Evolutionary conservation across 2,329 filamentous ascomycete genomes (phyloP), one percentile per base, ranked within the genome.

Genomic region (Stemphylium beticola): DNA sequence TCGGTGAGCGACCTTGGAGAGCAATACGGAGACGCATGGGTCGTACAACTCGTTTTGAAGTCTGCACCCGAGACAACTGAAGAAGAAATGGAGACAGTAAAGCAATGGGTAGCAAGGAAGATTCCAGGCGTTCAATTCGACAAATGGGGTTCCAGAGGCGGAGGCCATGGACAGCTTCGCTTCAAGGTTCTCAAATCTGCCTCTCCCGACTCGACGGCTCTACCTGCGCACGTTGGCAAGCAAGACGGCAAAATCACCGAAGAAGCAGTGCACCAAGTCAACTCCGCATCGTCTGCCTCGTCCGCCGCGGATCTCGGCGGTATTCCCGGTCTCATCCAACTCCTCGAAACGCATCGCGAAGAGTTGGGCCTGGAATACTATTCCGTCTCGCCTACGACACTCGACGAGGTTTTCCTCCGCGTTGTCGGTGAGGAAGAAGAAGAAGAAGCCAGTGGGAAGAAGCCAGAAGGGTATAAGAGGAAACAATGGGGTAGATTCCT

Each of bases 341-440:
- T 88, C 36, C 79, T 96, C 1, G 93, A 97, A 75, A 84, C 86
- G 62, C 81, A 87, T 58, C 90, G 88, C 66, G 78, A 85, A 17
- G 74, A 77, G 4, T 74, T 96, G 24, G 90, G 90, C 0, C 83
- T 96, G 42, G 88, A 91, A 71, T 91, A 96, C 74, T 97, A 93
- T 75, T 92, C 89, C 44, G 91, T 96, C 61, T 90, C 86, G 53
- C 91, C 91, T 20, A 95, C 92, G 15, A 96, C 91, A 14, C 78
- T 97, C 37, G 93, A 97, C 71, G 91, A 96, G 75, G 92, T 97
- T 0, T 97, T 97, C 75, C 76, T 97, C 72, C 84, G 83, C 22
- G 95, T 97, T 69, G 92, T 96, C 0, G 87, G 88, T 1, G 84
- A 87, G 74, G 81, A 87, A 72, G 81, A 87, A 72, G 92, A 87